phyloP scores from a whole-genome alignment of 352 stramenopile genomes.

The Phytophthora tentaculata region DNA sequence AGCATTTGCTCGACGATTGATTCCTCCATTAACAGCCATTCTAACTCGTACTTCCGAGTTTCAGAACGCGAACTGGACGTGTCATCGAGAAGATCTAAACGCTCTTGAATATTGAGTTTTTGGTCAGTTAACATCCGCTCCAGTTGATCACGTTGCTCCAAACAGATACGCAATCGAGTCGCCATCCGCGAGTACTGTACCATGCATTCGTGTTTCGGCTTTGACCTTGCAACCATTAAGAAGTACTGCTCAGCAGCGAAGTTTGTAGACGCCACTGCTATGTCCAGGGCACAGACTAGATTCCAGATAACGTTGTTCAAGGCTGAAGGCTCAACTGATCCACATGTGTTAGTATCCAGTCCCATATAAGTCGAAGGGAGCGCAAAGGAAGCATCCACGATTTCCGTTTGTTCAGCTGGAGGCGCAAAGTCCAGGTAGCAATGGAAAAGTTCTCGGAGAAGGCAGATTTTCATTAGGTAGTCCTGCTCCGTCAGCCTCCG shows the following conservation, averaged over 20 bases:
- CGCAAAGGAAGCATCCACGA: constrained; percentile 59
- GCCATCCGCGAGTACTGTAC: constrained; percentile 39
- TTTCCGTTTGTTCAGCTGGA: constrained; percentile 34
- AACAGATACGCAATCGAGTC: constrained; percentile 48
- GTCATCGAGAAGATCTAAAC: constrained; percentile 20
- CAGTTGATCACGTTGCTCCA: constrained; percentile 55
- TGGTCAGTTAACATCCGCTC: constrained; percentile 40
- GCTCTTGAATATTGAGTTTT: constrained; percentile 28
- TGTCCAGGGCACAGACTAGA: constrained; percentile 54
- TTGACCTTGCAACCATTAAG: constrained; percentile 9
- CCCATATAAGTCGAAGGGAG: constrained; percentile 35
- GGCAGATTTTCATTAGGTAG: constrained; percentile 50
- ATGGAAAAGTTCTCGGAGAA: constrained; percentile 55
- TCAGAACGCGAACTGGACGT: constrained; percentile 7
- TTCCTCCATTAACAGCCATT: constrained; percentile 42
- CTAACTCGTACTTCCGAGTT: constrained; percentile 25
- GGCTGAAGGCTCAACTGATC: constrained; percentile 20
- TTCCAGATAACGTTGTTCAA: constrained; percentile 54
- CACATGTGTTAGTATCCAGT: constrained; percentile 13
- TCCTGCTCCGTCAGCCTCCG: constrained; percentile 32
- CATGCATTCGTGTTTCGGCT: constrained; percentile 26
- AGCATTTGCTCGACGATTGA: constrained; percentile 46
- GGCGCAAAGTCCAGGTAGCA: constrained; percentile 51
- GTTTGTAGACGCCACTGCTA: constrained; percentile 49
- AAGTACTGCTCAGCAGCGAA: constrained; percentile 35